Evolutionary conservation across 1,284 basidiomycete species (phyloP), one percentile per base, ranked within the genome.

Genomic region (Trametes hirsuta): DNA sequence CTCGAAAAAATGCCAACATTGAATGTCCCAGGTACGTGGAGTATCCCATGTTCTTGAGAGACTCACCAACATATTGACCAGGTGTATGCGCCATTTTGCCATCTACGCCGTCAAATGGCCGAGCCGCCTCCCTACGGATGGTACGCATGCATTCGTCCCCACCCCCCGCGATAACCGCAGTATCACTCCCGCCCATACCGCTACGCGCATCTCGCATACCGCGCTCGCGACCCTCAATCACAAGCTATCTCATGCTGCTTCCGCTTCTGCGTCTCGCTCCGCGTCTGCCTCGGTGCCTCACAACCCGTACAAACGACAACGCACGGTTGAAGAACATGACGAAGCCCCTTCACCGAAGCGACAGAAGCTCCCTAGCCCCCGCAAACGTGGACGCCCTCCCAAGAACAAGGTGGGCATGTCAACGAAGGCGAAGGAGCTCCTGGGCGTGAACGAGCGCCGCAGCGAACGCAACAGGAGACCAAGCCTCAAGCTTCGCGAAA

Each of bases 31-130:
- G 89, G 90, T 91, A 72, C 60, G 82, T 75, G 34, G 36, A 59
- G 24, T 22, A 39, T 62, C 70, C 24, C 45, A 55, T 53, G 53
- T 39, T 61, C 55, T n/a, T 5, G n/a, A 22, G 24, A 57, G 34
- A 40, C 62, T 50, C 47, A 37, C 53, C 52, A 18, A 50, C 40
- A 37, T 42, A 12, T 3, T 12, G 18, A 53, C 49, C 66, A 92
- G 90, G 60, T 92, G 90, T 70, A 80, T 91, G 73, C 86, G 90
- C 18, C 90, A 92, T 71, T 82, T 79, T 64, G 88, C 86, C 15
- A 93, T 93, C 58, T 93, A 91, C 73, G 79, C 77, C 4, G 77
- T 81, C 50, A 73, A 81, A 3, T 93, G 91, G 91, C 90, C 90
- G 18, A 78, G 79, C 49, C 87, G 90, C 53, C 68, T 83, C 25